Percentiles rank a stretch among this genome's conserved stretches.
Evolutionary conservation across 2,329 filamentous ascomycete genomes (phyloP).

Genomic region (Botryosphaeria dothidea): DNA sequence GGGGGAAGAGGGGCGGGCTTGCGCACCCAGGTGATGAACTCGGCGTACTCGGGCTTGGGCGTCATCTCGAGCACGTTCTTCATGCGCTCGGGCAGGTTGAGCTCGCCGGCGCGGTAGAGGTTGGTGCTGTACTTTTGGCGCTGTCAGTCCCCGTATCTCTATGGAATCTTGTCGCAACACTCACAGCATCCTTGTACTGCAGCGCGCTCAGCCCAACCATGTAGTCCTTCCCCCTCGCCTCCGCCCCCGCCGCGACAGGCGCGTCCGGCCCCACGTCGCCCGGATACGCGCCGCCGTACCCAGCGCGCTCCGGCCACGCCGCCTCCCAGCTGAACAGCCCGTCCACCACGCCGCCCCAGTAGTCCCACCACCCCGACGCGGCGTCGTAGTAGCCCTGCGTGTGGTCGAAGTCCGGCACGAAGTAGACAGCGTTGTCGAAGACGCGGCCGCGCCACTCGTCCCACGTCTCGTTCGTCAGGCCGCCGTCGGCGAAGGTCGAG

Average conservation of each 20-base stretch:
- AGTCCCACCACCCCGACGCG: conserved; percentile 28
- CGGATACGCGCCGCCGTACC: conserved; percentile 22
- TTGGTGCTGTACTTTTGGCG: conserved; percentile 26
- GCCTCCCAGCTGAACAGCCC: conserved; percentile 43
- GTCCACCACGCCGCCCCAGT: conserved; percentile 35
- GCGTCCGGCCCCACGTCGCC: conserved; percentile 30
- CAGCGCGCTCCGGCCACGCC: conserved; percentile 32
- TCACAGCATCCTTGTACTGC: conserved; percentile 34
- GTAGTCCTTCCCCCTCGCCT: conserved; percentile 33
- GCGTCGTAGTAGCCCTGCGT: conserved; percentile 35
- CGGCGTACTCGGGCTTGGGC: conserved; percentile 31
- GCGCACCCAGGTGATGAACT: conserved; percentile 36
- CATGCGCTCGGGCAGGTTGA: conserved; percentile 39
- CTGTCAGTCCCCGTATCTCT: neutral
- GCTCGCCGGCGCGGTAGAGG: conserved; percentile 37
- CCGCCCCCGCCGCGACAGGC: conserved; percentile 27
- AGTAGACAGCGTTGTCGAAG: conserved; percentile 24
- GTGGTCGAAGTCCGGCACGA: conserved; percentile 33
- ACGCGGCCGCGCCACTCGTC: conserved; percentile 24
- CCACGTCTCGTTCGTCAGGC: conserved; percentile 27
- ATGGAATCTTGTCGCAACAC: neutral
- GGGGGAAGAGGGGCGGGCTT: neutral
- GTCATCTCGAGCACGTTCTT: conserved; percentile 35
- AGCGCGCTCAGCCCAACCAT: conserved; percentile 31
- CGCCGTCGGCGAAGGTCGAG: conserved; percentile 32